These are phyloP conservation scores for Lipomyces oligophaga DNA, from an alignment of 805 yeast species.

Conservation along the genomic window DNA sequence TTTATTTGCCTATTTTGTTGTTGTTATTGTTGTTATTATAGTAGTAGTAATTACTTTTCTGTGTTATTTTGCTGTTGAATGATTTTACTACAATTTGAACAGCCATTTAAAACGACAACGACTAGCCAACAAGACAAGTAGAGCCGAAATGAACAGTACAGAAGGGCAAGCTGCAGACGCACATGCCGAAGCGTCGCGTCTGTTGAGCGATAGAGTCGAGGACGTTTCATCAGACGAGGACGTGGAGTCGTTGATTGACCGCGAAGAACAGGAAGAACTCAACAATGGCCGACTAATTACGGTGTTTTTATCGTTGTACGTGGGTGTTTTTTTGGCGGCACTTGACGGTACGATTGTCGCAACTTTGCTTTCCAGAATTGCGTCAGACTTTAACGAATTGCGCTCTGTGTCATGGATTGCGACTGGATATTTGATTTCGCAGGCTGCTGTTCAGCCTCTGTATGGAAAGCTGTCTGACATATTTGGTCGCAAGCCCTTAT, in stretches of 20 bases:
- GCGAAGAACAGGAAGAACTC: conserved; percentile 12
- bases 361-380: conserved; percentile 53
- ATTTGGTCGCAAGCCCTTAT: conserved; percentile 41
- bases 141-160: too few species aligned
- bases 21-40: too few species aligned
- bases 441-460: conserved; percentile 71
- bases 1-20: too few species aligned
- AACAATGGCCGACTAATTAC: conserved; percentile 7
- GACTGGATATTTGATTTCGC: conserved; percentile 63
- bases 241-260: conserved; percentile 19
- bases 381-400: conserved; percentile 55
- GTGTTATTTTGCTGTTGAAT: too few species aligned
- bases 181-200: background rate
- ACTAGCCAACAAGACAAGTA: background rate
- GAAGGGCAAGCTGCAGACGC: too few species aligned
- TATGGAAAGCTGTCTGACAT: conserved; percentile 71
- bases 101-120: too few species aligned
- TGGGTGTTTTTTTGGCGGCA: conserved; percentile 49
- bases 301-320: conserved; percentile 27
- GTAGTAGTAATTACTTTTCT: too few species aligned
- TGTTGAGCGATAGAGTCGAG: background rate
- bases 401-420: conserved; percentile 66
- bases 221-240: background rate
- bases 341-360: conserved; percentile 55
- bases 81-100: too few species aligned